These are phyloP conservation scores for Pseudogymnoascus sp. DNA, from an alignment of 2,329 filamentous ascomycete genomes.

Conservation along the genomic window DNA sequence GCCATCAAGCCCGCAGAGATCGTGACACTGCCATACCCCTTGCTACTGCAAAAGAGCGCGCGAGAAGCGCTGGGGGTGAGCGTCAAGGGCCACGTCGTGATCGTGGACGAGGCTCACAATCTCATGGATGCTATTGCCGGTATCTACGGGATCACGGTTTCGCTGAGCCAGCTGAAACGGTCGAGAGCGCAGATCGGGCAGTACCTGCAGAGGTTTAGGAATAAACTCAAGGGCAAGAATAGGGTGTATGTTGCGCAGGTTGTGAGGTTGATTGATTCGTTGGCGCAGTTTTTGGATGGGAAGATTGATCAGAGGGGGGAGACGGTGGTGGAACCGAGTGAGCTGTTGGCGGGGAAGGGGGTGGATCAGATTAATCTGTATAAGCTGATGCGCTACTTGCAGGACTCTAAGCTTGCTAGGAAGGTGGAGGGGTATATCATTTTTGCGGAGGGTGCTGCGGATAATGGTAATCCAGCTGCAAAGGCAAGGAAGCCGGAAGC, in stretches of 20 bases:
- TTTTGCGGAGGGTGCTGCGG: conserved; percentile 40
- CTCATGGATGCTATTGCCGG: conserved; percentile 89
- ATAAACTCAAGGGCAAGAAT: conserved; percentile 82
- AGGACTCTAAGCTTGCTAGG: conserved; percentile 84
- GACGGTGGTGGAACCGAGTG: conserved; percentile 61
- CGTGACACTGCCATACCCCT: conserved; percentile 82
- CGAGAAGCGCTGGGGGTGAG: conserved; percentile 81
- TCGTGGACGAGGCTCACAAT: conserved; percentile 96
- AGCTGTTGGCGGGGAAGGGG: conserved; percentile 72
- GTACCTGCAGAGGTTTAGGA: conserved; percentile 83
- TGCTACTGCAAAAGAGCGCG: conserved; percentile 79
- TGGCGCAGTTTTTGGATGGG: conserved; percentile 59
- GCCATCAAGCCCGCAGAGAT: conserved; percentile 82
- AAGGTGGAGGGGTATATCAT: conserved; percentile 87
- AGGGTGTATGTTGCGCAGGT: conserved; percentile 85
- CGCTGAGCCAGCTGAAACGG: conserved; percentile 61
- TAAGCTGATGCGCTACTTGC: conserved; percentile 78
- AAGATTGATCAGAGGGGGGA: conserved; percentile 40
- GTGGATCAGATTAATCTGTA: conserved; percentile 94
- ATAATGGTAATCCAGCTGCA: conserved; percentile 11
- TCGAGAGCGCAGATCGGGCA: conserved; percentile 68
- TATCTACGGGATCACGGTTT: conserved; percentile 74
- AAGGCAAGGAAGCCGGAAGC: conserved; percentile 12
- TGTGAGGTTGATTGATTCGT: conserved; percentile 71
- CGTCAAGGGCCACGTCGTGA: conserved; percentile 79